Conservation (phyloP, 129 eudicot genomes). For the Gnaphalium uliginosum region DNA sequence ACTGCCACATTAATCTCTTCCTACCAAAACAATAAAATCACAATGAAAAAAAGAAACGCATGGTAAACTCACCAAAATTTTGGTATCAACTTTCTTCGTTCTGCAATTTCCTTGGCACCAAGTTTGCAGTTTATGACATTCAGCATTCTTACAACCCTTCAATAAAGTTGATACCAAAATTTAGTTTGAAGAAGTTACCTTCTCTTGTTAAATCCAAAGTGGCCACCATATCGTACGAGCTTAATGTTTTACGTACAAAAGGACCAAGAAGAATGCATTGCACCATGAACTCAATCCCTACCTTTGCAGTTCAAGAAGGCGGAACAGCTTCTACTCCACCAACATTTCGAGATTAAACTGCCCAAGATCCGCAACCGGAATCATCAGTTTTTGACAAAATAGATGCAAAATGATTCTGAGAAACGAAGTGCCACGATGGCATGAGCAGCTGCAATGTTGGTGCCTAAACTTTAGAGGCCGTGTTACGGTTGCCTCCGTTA, state of each 20-base stretch:
- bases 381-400: not conserved
- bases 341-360: conserved; percentile 12
- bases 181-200: conserved; percentile 27
- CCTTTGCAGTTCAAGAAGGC: conserved; percentile 42
- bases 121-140: conserved; percentile 52
- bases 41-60: not conserved
- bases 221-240: conserved; percentile 64
- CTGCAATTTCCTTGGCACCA: conserved; percentile 79
- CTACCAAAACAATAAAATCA: too few relatives aligned
- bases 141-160: conserved; percentile 40
- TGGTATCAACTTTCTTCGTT: too few relatives aligned
- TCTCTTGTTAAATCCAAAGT: conserved; percentile 38
- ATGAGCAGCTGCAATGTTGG: conserved; percentile 72
- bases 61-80: conserved; percentile 55
- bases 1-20: too few relatives aligned
- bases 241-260: conserved; percentile 58
- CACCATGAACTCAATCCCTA: conserved; percentile 52
- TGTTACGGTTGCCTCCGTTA: conserved; percentile 71
- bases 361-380: not conserved
- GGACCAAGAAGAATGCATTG: conserved; percentile 72
- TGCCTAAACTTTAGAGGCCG: conserved; percentile 68
- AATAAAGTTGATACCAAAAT: conserved; percentile 18
- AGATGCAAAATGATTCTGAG: conserved; percentile 40
- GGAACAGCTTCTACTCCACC: conserved; percentile 47
- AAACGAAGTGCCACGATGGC: conserved; percentile 74